Percentiles rank a stretch among this genome's conserved stretches.
Evolutionary conservation across 257 asterid genomes (phyloP).

Genomic region (Primulina tabacum): DNA sequence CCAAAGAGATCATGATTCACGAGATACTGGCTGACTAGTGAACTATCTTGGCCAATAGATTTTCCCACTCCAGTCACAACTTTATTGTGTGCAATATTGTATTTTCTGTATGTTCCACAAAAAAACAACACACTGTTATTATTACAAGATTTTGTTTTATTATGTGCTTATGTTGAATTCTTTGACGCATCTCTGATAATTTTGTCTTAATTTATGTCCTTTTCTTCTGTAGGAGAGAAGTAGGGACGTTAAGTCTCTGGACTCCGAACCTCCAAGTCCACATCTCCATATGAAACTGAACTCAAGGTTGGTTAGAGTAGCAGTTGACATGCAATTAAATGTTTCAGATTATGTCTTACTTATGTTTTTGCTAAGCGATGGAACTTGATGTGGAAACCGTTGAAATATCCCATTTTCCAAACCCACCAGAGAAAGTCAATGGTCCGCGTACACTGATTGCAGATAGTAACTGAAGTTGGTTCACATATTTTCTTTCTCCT

Average conservation of each 20-base stretch:
- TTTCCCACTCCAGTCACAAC: not conserved
- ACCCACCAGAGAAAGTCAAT: not conserved
- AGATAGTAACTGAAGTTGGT: not conserved
- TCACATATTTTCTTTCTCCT: not conserved
- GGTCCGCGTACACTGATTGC: too few species aligned
- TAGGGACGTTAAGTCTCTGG: slow-evolving; percentile 67
- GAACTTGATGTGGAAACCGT: not conserved
- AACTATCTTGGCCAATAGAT: slow-evolving; percentile 5
- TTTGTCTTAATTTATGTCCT: slow-evolving; percentile 12
- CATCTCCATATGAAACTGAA: slow-evolving; percentile 58
- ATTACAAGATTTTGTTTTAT: not conserved
- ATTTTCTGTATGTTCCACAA: not conserved
- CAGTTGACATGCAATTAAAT: not conserved
- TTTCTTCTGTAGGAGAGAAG: slow-evolving; percentile 64
- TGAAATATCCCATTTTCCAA: not conserved
- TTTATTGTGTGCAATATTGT: slow-evolving; percentile 11
- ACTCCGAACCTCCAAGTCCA: slow-evolving; percentile 74
- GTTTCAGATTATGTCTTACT: not conserved
- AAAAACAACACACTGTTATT: not conserved
- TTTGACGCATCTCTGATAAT: slow-evolving; percentile 1
- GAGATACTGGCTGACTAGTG: slow-evolving; percentile 9
- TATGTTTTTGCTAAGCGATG: not conserved
- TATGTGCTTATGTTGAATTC: not conserved
- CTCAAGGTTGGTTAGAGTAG: slow-evolving; percentile 57
- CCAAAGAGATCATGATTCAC: not conserved